A percentile compares a stretch with the other conserved stretches of the same genome.
Conservation (phyloP, 2,329 filamentous ascomycete genomes). For the Lasiodiplodia hormozganensis region DNA sequence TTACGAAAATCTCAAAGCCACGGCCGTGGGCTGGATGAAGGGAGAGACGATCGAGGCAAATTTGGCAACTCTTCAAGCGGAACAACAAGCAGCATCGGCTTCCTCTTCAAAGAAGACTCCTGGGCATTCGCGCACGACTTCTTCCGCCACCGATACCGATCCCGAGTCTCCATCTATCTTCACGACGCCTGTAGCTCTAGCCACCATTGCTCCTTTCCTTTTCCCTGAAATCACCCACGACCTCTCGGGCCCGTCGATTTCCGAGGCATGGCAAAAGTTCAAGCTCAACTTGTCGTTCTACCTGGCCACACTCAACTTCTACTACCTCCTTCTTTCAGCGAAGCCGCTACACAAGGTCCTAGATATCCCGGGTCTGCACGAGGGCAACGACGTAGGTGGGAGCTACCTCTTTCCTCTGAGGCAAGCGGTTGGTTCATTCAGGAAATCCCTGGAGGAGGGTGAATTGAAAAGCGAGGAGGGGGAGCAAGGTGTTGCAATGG, state of each 20-base stretch:
- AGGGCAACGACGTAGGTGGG: constrained; percentile 47
- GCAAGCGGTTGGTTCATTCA: constrained; percentile 45
- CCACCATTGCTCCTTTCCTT: constrained; percentile 58
- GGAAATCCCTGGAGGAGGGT: constrained; percentile 45
- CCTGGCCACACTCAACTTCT: constrained; percentile 64
- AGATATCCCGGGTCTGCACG: constrained; percentile 54
- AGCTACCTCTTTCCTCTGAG: constrained; percentile 54
- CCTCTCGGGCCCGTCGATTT: constrained; percentile 43
- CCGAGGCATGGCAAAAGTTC: constrained; percentile 53
- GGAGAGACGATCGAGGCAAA: constrained; percentile 62
- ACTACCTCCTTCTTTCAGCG: constrained; percentile 63
- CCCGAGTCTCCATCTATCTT: constrained; percentile 49
- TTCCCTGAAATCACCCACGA: constrained; percentile 58
- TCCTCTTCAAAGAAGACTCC: constrained; percentile 30
- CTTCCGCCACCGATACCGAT: constrained; percentile 26
- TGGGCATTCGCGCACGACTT: constrained; percentile 27
- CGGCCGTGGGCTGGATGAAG: constrained; percentile 67
- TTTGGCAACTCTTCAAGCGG: constrained; percentile 29
- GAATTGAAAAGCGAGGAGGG: constrained; percentile 44
- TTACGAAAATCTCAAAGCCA: constrained; percentile 62
- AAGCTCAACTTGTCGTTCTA: constrained; percentile 61
- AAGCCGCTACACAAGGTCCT: constrained; percentile 55
- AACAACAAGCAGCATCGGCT: constrained; percentile 31
- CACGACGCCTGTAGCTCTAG: constrained; percentile 54
- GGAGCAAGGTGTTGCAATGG: constrained; percentile 42